These are phyloP conservation scores for Moesziomyces antarcticus DNA, from an alignment of 1,284 basidiomycete genomes.

Conservation along the genomic window DNA sequence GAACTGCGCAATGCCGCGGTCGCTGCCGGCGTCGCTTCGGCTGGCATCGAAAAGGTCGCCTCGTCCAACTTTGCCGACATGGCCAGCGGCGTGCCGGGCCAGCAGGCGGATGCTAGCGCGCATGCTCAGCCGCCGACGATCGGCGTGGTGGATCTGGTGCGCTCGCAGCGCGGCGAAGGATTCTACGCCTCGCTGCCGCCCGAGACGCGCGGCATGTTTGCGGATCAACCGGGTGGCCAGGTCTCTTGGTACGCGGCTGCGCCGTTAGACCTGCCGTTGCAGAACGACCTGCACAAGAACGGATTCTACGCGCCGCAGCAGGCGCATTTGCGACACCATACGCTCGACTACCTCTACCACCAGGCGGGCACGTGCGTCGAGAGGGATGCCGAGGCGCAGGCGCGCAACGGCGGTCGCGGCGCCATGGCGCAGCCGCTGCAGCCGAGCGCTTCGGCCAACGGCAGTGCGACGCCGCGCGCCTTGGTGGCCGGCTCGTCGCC, in stretches of 20 bases:
- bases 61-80: conserved; percentile 22
- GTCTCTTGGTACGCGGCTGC: conserved; percentile 60
- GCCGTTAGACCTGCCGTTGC: conserved; percentile 49
- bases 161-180: conserved; percentile 50
- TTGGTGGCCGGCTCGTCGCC: conserved; percentile 35
- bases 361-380: conserved; percentile 23
- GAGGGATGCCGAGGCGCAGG: conserved; percentile 14
- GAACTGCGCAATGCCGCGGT: conserved; percentile 44
- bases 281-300: conserved; percentile 46
- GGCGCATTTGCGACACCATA: conserved; percentile 40
- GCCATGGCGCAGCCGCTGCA: conserved; percentile 28
- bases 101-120: conserved; percentile 1
- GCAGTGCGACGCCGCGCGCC: conserved; percentile 35
- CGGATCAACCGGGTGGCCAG: conserved; percentile 45
- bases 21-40: conserved; percentile 34
- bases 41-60: conserved; percentile 25
- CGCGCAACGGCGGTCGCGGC: conserved; percentile 16
- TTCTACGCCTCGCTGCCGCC: conserved; percentile 46
- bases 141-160: conserved; percentile 36
- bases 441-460: conserved; percentile 35
- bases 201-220: conserved; percentile 52
- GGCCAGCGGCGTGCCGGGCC: not conserved
- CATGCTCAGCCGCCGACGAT: conserved; percentile 23
- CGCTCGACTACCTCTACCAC: conserved; percentile 50
- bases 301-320: conserved; percentile 44